These are phyloP conservation scores for Acer campestre DNA, from an alignment of 345 rosid genomes.

Conservation along the genomic window DNA sequence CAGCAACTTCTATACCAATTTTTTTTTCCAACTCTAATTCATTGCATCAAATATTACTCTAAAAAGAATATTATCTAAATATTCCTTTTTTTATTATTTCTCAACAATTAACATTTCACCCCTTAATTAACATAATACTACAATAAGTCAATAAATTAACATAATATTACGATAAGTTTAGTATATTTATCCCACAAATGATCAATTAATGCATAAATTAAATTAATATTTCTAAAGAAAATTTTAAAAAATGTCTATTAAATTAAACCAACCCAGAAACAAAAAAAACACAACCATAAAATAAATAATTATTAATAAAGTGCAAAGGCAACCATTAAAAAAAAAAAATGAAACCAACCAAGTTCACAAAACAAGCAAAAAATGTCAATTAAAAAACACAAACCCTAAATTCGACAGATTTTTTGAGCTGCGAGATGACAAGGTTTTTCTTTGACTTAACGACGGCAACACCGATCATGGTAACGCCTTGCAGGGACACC, in stretches of 20 bases:
- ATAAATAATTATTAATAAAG: neutral
- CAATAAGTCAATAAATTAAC: too few species aligned
- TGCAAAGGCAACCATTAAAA: neutral
- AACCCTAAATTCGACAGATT: slow-evolving; percentile 78
- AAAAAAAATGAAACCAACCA: neutral
- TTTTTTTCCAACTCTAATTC: too few species aligned
- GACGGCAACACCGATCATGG: slow-evolving; percentile 73
- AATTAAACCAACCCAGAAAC: neutral
- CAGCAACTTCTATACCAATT: too few species aligned
- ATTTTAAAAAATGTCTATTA: neutral
- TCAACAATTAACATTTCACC: too few species aligned
- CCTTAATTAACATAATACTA: too few species aligned
- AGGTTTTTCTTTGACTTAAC: slow-evolving; percentile 60
- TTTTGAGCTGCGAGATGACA: slow-evolving; percentile 57
- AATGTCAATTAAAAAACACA: slow-evolving; percentile 17
- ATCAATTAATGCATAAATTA: neutral
- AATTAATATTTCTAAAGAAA: neutral
- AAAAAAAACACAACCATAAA: neutral
- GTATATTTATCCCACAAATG: too few species aligned
- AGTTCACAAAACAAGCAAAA: neutral
- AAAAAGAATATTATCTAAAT: too few species aligned
- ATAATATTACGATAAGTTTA: too few species aligned
- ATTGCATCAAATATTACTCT: too few species aligned
- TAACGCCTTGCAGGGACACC: slow-evolving; percentile 80
- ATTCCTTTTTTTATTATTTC: too few species aligned